Conservation (phyloP, 1,139 yeast species). For the Saccharomyces hybrid region DNA sequence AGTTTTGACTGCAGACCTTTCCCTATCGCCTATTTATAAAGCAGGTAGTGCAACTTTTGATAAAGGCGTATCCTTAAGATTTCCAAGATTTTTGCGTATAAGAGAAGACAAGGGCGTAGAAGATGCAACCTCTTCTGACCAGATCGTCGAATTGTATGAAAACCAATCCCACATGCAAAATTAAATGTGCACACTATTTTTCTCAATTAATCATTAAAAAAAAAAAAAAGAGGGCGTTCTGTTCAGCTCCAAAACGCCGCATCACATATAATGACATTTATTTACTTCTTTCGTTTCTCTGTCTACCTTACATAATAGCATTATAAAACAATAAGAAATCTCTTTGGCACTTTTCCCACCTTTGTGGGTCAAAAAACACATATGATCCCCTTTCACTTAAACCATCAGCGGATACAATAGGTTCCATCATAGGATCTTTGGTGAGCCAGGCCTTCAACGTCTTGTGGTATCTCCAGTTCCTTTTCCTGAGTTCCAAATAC, state of each 20-base stretch:
- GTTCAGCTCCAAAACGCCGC: background rate
- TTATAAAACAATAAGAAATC: conserved; percentile 66
- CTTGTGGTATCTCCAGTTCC: conserved; percentile 97
- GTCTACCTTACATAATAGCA: conserved; percentile 35
- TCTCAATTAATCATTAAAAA: background rate
- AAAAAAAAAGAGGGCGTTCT: background rate
- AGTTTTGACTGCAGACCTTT: conserved; percentile 87
- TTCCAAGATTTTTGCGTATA: conserved; percentile 79
- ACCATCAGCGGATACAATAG: conserved; percentile 59
- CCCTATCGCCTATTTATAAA: conserved; percentile 85
- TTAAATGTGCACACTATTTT: background rate
- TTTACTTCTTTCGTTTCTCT: background rate
- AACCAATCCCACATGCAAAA: conserved; percentile 46
- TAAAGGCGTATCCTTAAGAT: conserved; percentile 82
- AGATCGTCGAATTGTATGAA: conserved; percentile 82
- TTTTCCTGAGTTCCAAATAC: conserved; percentile 76
- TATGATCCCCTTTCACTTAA: conserved; percentile 94
- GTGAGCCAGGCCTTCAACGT: conserved; percentile 95
- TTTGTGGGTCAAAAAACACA: conserved; percentile 89
- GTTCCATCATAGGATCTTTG: conserved; percentile 85
- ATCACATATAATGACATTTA: background rate
- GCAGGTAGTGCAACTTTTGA: conserved; percentile 76
- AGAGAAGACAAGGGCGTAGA: conserved; percentile 85
- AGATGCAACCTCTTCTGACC: conserved; percentile 84
- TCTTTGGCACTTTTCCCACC: conserved; percentile 91